A percentile compares a stretch with the other conserved stretches of the same genome.
Evolutionary conservation across 208 protist species (phyloP).

Genomic region (Tritrichomonas musculus): DNA sequence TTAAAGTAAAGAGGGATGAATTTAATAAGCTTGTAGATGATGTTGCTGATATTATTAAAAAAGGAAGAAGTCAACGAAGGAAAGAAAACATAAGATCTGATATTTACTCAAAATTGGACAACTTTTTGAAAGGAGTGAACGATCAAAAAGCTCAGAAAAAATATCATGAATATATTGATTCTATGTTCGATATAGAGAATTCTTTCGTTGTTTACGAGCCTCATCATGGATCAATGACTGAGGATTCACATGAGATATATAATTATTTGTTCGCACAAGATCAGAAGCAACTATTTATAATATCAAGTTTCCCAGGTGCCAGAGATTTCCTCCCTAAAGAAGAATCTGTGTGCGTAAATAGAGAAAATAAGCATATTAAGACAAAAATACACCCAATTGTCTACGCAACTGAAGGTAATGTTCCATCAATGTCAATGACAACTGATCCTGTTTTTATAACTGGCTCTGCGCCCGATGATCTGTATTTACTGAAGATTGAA

Average conservation of each 20-base stretch:
- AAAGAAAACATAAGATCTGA: background rate
- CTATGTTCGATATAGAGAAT: background rate
- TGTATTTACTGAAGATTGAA: background rate
- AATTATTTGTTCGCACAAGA: background rate
- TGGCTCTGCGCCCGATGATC: background rate
- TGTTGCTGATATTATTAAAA: too few relatives aligned
- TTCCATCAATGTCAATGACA: background rate
- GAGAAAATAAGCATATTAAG: background rate
- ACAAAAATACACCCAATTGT: background rate
- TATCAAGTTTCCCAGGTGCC: background rate
- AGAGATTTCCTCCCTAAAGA: background rate
- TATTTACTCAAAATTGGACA: background rate
- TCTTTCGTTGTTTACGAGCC: background rate
- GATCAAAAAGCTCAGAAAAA: background rate
- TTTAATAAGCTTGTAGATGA: background rate
- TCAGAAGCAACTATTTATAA: background rate
- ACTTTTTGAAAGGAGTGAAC: background rate
- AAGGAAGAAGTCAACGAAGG: background rate
- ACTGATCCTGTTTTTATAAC: conserved; percentile 28
- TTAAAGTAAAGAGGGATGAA: background rate
- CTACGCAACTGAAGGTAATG: background rate
- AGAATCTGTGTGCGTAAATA: background rate
- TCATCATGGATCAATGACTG: background rate
- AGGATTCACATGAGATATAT: background rate
- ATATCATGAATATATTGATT: background rate